Percentiles rank a stretch among this genome's conserved stretches.
These are phyloP conservation scores for Tricholoma bakamatsutake DNA, from an alignment of 768 basidiomycete species.

Conservation along the genomic window DNA sequence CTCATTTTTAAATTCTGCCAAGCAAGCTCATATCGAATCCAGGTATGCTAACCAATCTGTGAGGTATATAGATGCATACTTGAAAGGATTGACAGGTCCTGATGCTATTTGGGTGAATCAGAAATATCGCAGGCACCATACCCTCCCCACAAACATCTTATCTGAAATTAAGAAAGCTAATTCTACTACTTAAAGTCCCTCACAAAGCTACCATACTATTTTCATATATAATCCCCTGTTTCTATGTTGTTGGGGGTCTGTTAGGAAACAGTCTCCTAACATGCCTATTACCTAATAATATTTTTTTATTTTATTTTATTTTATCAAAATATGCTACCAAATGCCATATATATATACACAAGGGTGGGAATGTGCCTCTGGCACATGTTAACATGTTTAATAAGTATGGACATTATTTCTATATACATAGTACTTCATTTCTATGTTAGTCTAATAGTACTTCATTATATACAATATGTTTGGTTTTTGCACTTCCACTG, in stretches of 20 bases:
- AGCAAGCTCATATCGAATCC: background rate
- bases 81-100: background rate
- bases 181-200: background rate
- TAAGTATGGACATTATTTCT: too few relatives aligned
- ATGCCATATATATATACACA: too few relatives aligned
- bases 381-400: too few relatives aligned
- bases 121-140: background rate
- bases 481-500: too few relatives aligned
- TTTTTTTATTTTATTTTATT: too few relatives aligned
- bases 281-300: too few relatives aligned
- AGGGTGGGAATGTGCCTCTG: too few relatives aligned
- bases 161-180: background rate
- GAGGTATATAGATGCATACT: background rate
- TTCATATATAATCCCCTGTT: background rate
- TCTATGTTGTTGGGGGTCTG: background rate
- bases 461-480: too few relatives aligned
- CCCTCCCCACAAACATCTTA: background rate
- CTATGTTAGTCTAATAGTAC: too few relatives aligned
- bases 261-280: too few relatives aligned
- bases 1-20: background rate
- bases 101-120: background rate
- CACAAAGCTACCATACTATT: background rate
- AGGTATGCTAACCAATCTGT: background rate
- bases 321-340: too few relatives aligned
- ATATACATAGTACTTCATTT: too few relatives aligned